Evolutionary conservation across 2,329 filamentous ascomycete species (phyloP).

Genomic region (Fusarium sacchari): DNA sequence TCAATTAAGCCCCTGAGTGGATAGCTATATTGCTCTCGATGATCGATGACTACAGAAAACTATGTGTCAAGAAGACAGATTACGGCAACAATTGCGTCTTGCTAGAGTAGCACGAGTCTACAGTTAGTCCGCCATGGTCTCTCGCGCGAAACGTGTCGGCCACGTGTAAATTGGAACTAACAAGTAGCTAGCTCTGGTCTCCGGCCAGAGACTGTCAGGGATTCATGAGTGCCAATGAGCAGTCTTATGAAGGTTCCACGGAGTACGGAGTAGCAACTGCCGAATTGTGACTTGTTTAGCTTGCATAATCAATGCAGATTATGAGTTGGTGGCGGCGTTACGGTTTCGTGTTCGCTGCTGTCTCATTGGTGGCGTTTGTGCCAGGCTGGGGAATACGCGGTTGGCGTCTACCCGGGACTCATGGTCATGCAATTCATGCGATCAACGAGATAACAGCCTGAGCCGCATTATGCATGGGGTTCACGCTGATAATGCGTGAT

Average conservation of each 20-base stretch:
- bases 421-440: not conserved
- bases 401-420: not conserved
- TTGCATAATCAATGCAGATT: not conserved
- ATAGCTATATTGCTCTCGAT: not conserved
- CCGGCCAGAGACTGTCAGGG: not conserved
- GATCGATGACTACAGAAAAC: too few relatives aligned
- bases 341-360: not conserved
- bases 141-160: conserved; percentile 9
- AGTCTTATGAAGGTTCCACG: not conserved
- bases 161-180: conserved; percentile 10
- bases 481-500: not conserved
- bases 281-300: not conserved
- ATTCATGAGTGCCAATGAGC: not conserved
- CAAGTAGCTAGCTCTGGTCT: not conserved
- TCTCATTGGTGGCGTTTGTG: not conserved
- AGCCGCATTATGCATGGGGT: not conserved
- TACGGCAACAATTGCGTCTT: not conserved
- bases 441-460: not conserved
- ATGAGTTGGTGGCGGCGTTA: not conserved
- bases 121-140: not conserved
- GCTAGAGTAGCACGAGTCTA: not conserved
- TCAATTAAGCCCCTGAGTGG: not conserved
- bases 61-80: not conserved
- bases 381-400: too few relatives aligned
- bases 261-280: not conserved